These are phyloP conservation scores for Cryoendolithus antarcticus DNA, from an alignment of 2,329 filamentous ascomycete species.

Conservation along the genomic window DNA sequence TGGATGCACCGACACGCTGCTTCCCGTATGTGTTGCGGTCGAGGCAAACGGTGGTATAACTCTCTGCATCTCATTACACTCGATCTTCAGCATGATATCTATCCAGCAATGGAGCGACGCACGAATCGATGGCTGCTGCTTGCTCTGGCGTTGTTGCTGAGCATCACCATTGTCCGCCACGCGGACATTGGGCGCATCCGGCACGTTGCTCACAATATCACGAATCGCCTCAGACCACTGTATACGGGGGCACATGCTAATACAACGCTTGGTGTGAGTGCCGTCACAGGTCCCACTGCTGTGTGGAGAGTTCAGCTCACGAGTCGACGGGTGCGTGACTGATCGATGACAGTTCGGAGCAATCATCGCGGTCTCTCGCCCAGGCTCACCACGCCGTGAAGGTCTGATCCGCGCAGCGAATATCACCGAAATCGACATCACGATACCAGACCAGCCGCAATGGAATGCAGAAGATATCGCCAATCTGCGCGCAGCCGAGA, in stretches of 20 bases:
- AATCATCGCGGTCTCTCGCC: constrained; percentile 28
- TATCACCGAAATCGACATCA: constrained; percentile 26
- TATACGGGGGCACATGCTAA: constrained; percentile 7
- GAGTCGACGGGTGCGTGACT: constrained; percentile 1
- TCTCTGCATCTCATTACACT: too few species aligned
- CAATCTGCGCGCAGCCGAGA: constrained; percentile 15
- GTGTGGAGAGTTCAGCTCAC: neutral
- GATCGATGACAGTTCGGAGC: constrained; percentile 21
- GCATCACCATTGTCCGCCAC: too few species aligned
- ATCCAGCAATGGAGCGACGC: too few species aligned
- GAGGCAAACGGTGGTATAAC: too few species aligned
- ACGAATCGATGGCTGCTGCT: too few species aligned
- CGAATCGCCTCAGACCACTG: neutral
- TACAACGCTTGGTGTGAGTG: constrained; percentile 10
- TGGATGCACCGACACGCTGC: too few species aligned
- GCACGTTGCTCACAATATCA: neutral
- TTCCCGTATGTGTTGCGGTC: too few species aligned
- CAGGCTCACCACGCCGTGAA: constrained; percentile 22
- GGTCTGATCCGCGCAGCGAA: constrained; percentile 28
- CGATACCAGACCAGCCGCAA: constrained; percentile 25
- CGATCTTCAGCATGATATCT: too few species aligned
- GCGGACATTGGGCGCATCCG: neutral
- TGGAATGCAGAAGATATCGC: constrained; percentile 26
- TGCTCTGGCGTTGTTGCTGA: too few species aligned
- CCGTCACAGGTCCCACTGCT: neutral